Evolutionary conservation across 225 moss, liverwort and hornwort species (phyloP).

Genomic region (Polytrichum commune): DNA sequence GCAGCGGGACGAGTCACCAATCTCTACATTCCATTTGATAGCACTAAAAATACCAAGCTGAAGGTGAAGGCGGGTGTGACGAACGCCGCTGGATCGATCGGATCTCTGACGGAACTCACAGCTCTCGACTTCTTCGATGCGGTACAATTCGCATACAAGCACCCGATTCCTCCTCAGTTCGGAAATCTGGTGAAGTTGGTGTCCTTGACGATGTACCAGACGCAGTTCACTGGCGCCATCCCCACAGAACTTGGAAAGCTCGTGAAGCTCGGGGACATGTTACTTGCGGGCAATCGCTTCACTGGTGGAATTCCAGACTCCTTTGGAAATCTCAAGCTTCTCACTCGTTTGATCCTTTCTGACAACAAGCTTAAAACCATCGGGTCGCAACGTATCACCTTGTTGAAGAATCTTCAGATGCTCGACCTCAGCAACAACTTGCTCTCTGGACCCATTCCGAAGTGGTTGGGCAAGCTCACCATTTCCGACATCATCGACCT

Average conservation of each 20-base stretch:
- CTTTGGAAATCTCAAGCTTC: slow-evolving; percentile 18
- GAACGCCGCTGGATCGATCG: too few species aligned
- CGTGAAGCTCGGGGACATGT: neutral
- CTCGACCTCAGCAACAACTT: slow-evolving; percentile 17
- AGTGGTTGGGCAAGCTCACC: slow-evolving; percentile 27
- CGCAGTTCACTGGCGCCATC: neutral
- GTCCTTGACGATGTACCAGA: neutral
- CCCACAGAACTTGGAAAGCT: neutral
- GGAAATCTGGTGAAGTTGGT: neutral
- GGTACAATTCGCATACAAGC: too few species aligned
- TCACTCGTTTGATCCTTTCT: neutral
- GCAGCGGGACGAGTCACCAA: neutral
- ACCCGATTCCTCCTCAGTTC: neutral
- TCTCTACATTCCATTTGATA: neutral
- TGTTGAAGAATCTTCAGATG: slow-evolving; percentile 20
- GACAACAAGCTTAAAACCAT: slow-evolving; percentile 10
- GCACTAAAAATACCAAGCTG: neutral
- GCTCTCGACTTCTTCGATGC: too few species aligned
- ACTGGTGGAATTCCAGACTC: slow-evolving; percentile 13
- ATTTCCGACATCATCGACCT: slow-evolving; percentile 19
- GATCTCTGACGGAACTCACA: neutral
- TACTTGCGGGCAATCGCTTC: slow-evolving; percentile 6
- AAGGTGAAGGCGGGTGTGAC: neutral
- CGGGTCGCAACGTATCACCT: slow-evolving; percentile 20
- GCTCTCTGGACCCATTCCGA: slow-evolving; percentile 24